These are phyloP conservation scores for Cicer arietinum DNA, from an alignment of 306 rosid species.

Conservation along the genomic window DNA sequence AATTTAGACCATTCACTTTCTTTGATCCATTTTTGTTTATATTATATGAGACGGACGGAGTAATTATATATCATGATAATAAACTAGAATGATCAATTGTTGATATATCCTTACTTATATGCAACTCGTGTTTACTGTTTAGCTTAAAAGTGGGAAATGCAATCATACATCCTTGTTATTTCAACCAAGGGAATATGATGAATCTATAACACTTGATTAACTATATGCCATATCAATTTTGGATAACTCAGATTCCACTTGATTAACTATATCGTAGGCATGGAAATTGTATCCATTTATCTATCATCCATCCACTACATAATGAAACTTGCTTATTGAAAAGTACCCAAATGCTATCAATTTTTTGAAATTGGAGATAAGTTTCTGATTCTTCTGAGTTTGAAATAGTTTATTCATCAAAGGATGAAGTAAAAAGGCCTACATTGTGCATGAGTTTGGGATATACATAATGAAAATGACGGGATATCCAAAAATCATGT, in stretches of 20 bases:
- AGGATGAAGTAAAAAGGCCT: background rate
- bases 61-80: background rate
- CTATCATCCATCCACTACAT: too few relatives aligned
- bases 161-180: background rate
- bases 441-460: background rate
- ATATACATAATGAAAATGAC: too few relatives aligned
- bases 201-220: background rate
- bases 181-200: background rate
- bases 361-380: background rate
- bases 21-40: too few relatives aligned
- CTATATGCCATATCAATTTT: background rate
- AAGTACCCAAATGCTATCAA: background rate
- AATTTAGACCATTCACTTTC: too few relatives aligned
- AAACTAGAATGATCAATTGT: slow-evolving; percentile 7
- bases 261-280: slow-evolving; percentile 4
- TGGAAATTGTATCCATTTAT: too few relatives aligned
- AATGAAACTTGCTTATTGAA: background rate
- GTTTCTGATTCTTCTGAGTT: background rate
- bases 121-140: slow-evolving; percentile 18
- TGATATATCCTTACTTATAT: slow-evolving; percentile 9
- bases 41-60: too few relatives aligned
- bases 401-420: slow-evolving; percentile 12
- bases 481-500: background rate
- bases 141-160: slow-evolving; percentile 1
- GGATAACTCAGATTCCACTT: background rate